These are phyloP conservation scores for Talaromyces islandicus DNA, from an alignment of 2,329 filamentous ascomycete species.

Conservation along the genomic window DNA sequence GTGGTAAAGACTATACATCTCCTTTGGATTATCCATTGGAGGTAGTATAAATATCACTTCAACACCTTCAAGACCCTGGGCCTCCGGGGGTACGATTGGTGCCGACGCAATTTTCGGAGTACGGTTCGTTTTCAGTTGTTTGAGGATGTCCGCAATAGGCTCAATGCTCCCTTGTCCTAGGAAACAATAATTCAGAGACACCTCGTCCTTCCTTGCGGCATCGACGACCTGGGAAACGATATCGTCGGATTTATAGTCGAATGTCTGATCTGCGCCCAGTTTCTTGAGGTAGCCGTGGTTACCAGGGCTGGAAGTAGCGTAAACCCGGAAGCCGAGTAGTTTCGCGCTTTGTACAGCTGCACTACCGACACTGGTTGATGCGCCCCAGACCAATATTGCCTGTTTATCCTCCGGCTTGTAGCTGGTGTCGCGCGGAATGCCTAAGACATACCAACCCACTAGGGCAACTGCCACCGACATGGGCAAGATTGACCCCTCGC, in stretches of 20 bases:
- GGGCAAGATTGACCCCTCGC: constrained; percentile 21
- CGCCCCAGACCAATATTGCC: constrained; percentile 38
- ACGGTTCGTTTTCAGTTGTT: neutral
- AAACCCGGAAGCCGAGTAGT: constrained; percentile 34
- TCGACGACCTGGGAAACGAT: constrained; percentile 25
- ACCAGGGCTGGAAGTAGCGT: constrained; percentile 34
- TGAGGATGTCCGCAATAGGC: neutral
- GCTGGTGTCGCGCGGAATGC: constrained; percentile 17
- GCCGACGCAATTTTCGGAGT: constrained; percentile 6
- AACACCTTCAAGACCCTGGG: neutral
- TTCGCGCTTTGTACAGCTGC: constrained; percentile 36
- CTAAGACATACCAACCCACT: constrained; percentile 21
- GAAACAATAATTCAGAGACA: constrained; percentile 8
- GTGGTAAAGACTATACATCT: constrained; percentile 11
- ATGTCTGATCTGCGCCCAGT: constrained; percentile 33
- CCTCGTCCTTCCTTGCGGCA: constrained; percentile 16
- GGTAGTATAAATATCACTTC: constrained; percentile 11
- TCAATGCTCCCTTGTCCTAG: constrained; percentile 2
- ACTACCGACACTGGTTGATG: constrained; percentile 35
- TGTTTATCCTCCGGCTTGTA: constrained; percentile 18
- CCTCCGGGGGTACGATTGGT: constrained; percentile 1
- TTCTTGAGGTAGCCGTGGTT: constrained; percentile 32
- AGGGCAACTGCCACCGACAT: constrained; percentile 20
- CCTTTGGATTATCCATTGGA: constrained; percentile 10
- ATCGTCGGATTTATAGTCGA: constrained; percentile 34